Evolutionary conservation across 1,284 basidiomycete genomes (phyloP).

Genomic region (Apiotrichum brassicae): DNA sequence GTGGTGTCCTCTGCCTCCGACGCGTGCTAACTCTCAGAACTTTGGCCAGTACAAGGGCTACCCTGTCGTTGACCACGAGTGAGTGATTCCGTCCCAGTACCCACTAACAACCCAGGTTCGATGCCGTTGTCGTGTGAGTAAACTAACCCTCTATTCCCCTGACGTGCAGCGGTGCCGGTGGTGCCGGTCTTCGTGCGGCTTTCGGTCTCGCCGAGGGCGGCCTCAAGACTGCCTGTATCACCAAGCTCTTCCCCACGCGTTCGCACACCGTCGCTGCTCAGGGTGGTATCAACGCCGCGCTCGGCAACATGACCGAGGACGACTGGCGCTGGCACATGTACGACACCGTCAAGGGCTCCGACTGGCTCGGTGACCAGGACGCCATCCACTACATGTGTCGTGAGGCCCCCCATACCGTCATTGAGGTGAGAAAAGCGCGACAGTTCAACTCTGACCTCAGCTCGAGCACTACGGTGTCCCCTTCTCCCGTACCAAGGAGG

Average conservation of each 20-base stretch:
- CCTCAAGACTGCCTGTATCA: slow-evolving; percentile 97
- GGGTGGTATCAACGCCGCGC: slow-evolving; percentile 98
- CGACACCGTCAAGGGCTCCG: slow-evolving; percentile 98
- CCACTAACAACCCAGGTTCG: slow-evolving; percentile 57
- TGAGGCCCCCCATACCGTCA: slow-evolving; percentile 87
- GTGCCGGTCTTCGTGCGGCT: slow-evolving; percentile 94
- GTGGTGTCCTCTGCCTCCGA: too few species aligned
- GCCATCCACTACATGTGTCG: slow-evolving; percentile 99
- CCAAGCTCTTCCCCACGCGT: slow-evolving; percentile 98
- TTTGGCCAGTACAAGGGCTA: slow-evolving; percentile 54
- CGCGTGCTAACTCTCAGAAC: slow-evolving; percentile 25
- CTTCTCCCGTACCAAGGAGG: slow-evolving; percentile 97
- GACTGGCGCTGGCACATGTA: slow-evolving; percentile 99
- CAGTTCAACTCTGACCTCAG: slow-evolving; percentile 48
- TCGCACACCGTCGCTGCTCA: slow-evolving; percentile 99
- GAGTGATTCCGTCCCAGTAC: slow-evolving; percentile 3
- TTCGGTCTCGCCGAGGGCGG: slow-evolving; percentile 99
- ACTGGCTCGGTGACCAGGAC: slow-evolving; percentile 99
- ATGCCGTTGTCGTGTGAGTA: slow-evolving; percentile 89
- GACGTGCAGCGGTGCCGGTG: slow-evolving; percentile 76
- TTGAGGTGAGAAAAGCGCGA: slow-evolving; percentile 58
- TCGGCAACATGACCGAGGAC: slow-evolving; percentile 99
- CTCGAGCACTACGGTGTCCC: slow-evolving; percentile 99
- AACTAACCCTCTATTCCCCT: not conserved
- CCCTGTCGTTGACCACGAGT: slow-evolving; percentile 87